phyloP scores from a whole-genome alignment of 176 grass and related monocot species.

The Puya raimondii region DNA sequence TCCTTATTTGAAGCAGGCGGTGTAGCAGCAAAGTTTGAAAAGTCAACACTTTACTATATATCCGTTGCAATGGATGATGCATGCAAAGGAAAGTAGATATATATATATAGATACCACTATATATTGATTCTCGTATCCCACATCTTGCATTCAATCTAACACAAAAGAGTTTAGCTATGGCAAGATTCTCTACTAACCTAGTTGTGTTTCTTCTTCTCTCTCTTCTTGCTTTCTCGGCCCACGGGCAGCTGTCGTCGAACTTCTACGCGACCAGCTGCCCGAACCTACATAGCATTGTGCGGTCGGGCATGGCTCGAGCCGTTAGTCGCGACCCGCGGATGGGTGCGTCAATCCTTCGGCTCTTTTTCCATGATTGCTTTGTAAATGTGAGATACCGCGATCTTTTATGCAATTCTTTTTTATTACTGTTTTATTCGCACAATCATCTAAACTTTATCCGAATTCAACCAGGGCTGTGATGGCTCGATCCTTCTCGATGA shows the following conservation, averaged over 20 bases:
- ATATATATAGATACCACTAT: neutral
- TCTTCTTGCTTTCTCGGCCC: constrained; percentile 3
- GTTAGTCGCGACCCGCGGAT: constrained; percentile 20
- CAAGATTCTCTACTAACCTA: neutral
- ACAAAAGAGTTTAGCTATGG: constrained; percentile 9
- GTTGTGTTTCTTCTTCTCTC: neutral
- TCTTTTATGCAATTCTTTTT: neutral
- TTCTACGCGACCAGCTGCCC: constrained; percentile 27
- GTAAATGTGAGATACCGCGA: constrained; percentile 18
- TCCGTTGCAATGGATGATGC: neutral
- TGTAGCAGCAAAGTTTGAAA: constrained; percentile 4
- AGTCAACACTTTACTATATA: neutral
- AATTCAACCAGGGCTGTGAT: constrained; percentile 20
- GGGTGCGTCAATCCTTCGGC: constrained; percentile 32
- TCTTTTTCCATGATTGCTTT: constrained; percentile 49
- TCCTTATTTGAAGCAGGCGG: neutral
- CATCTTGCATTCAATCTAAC: neutral
- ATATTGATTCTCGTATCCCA: neutral
- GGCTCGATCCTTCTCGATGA: constrained; percentile 26
- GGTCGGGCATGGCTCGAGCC: constrained; percentile 19
- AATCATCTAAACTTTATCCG: too few relatives aligned
- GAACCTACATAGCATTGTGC: constrained; percentile 17
- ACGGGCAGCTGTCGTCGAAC: constrained; percentile 12
- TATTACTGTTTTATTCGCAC: neutral
- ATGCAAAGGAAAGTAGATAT: too few relatives aligned